A percentile compares a stretch with the other conserved stretches of the same genome.
These are phyloP conservation scores for Croton setiger DNA, from an alignment of 441 rosid species.

Conservation along the genomic window DNA sequence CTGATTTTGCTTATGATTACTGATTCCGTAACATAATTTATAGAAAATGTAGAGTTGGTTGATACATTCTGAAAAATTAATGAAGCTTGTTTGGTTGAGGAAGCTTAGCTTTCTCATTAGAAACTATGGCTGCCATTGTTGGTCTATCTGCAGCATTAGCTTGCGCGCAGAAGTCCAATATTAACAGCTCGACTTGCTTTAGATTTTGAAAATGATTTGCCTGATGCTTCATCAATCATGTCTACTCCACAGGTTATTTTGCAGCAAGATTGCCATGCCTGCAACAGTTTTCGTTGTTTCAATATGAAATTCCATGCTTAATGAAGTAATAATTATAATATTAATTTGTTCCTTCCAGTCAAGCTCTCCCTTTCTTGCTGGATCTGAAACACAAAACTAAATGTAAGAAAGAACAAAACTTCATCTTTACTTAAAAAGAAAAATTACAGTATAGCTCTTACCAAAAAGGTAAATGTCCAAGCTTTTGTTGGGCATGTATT, in stretches of 20 bases:
- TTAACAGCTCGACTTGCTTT: conserved; percentile 10
- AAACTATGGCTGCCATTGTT: too few relatives aligned
- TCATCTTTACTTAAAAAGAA: not conserved
- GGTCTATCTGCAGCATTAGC: too few relatives aligned
- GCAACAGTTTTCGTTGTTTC: conserved; percentile 3
- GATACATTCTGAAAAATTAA: too few relatives aligned
- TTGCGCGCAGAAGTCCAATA: not conserved
- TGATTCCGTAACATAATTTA: too few relatives aligned
- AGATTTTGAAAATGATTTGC: conserved; percentile 27
- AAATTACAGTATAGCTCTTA: conserved; percentile 5
- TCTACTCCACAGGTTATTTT: conserved; percentile 25
- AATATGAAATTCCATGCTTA: conserved; percentile 12
- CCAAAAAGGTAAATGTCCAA: conserved; percentile 28
- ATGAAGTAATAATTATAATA: too few relatives aligned
- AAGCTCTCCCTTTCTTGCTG: conserved; percentile 14
- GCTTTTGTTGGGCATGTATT: too few relatives aligned
- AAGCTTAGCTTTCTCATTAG: too few relatives aligned
- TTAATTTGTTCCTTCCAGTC: conserved; percentile 23
- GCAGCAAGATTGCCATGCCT: conserved; percentile 44
- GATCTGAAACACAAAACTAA: too few relatives aligned
- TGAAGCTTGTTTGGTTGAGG: too few relatives aligned
- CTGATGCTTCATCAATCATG: conserved; percentile 20
- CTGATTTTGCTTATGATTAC: too few relatives aligned
- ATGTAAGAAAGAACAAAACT: not conserved
- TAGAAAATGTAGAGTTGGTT: too few relatives aligned